Conservation (phyloP, 108 stramenopile species). For the Schizochytrium sp. region DNA sequence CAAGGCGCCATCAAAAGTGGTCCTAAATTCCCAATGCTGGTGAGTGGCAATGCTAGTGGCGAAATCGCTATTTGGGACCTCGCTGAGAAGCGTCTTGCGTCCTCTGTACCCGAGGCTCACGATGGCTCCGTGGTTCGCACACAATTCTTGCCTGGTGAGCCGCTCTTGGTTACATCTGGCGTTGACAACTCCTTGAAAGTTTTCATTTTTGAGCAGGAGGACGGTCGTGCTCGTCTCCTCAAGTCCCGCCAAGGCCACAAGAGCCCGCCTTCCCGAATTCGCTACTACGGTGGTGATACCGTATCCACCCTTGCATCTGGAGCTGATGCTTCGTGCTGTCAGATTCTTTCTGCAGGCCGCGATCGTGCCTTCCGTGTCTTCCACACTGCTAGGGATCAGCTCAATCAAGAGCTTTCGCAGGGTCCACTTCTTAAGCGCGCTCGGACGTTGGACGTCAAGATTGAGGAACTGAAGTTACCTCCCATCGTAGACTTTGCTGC, state of each 20-base stretch:
- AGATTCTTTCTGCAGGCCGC: conserved; percentile 57
- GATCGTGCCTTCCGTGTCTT: conserved; percentile 72
- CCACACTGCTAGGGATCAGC: conserved; percentile 73
- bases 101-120: background rate
- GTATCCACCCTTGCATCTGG: conserved; percentile 71
- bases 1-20: conserved; percentile 37
- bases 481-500: conserved; percentile 69
- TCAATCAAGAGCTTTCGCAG: conserved; percentile 71
- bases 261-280: background rate
- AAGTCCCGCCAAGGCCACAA: conserved; percentile 65
- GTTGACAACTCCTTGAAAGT: conserved; percentile 70
- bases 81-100: conserved; percentile 65
- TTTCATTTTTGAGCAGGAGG: conserved; percentile 74
- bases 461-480: conserved; percentile 67
- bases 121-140: conserved; percentile 14
- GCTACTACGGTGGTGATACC: conserved; percentile 71
- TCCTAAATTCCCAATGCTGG: conserved; percentile 66
- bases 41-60: conserved; percentile 66
- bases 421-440: conserved; percentile 61
- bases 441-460: background rate
- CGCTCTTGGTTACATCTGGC: conserved; percentile 67
- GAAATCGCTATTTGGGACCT: conserved; percentile 75
- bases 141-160: conserved; percentile 65
- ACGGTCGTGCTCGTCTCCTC: conserved; percentile 70
- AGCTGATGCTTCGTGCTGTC: conserved; percentile 58